Conservation (phyloP, 2,329 filamentous ascomycete species). For the Thielaviopsis punctulata region DNA sequence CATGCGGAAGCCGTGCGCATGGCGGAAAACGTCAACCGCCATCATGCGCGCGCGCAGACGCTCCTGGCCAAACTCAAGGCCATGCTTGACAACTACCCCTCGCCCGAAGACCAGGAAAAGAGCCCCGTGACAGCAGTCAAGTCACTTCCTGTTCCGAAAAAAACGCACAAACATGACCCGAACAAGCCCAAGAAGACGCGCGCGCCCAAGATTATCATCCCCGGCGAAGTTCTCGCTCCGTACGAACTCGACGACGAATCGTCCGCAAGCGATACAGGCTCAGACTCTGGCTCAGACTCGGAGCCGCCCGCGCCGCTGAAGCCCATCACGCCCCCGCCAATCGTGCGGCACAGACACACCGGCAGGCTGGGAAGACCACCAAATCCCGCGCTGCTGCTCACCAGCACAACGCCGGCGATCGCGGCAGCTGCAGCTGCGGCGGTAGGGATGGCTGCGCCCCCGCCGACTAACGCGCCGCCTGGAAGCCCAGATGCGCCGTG, state of each 20-base stretch:
- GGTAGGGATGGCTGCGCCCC: slow-evolving; percentile 33
- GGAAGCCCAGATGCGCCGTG: slow-evolving; percentile 46
- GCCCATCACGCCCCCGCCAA: slow-evolving; percentile 15
- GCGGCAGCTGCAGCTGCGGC: slow-evolving; percentile 25
- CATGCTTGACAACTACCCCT: slow-evolving; percentile 43
- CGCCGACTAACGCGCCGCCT: slow-evolving; percentile 39
- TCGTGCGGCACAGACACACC: slow-evolving; percentile 8
- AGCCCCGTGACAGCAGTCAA: background rate
- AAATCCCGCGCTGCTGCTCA: slow-evolving; percentile 13
- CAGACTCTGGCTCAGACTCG: slow-evolving; percentile 27
- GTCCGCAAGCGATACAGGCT: slow-evolving; percentile 35
- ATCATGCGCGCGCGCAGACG: slow-evolving; percentile 41
- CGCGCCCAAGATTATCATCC: slow-evolving; percentile 44
- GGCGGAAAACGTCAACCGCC: slow-evolving; percentile 44
- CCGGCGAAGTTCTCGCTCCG: slow-evolving; percentile 47
- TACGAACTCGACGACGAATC: slow-evolving; percentile 47
- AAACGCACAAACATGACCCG: background rate
- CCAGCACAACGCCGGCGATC: slow-evolving; percentile 17
- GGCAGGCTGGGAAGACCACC: slow-evolving; percentile 13
- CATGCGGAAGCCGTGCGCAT: slow-evolving; percentile 47
- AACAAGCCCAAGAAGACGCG: slow-evolving; percentile 17
- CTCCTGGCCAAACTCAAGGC: slow-evolving; percentile 40
- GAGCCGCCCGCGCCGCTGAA: slow-evolving; percentile 21
- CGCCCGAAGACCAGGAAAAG: slow-evolving; percentile 28
- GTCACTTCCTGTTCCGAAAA: background rate